Evolutionary conservation across 2,329 filamentous ascomycete species (phyloP), one percentile per base, ranked within the genome.

Genomic region (Fusarium sp.): DNA sequence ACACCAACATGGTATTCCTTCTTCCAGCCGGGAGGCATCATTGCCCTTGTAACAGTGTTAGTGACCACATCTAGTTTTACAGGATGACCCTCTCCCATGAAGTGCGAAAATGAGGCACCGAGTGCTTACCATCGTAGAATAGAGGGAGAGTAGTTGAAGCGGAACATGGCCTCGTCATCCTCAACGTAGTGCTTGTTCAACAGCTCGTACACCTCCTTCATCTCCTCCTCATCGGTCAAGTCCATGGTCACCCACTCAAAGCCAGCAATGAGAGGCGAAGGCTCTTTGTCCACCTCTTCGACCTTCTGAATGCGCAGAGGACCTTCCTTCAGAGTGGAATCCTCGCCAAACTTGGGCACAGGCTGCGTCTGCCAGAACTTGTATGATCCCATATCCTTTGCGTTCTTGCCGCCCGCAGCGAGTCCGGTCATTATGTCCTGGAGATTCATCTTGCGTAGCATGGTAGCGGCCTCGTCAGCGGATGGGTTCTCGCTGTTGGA

Each of bases 341-440:
- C 81, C 79, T 91, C 84, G 75, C 88, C 91, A 77, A 98, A 97
- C 77, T 91, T 91, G 53, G 93, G 93, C 63, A 99, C 96, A 1
- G 96, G 96, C 81, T 99, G 96, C 48, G 96, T 99, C 80, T 94
- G 91, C 96, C 96, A 99, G 84, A 99, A 99, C 82, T 97, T 98
- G 87, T 98, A 98, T 62, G 91, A 93, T 7, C 92, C 94, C 94
- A 98, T 97, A 78, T 98, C 95, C 84, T 97, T 98, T 74, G 90
- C 91, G 77, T 97, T 97, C 86, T 96, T 97, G 60, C 92, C 93
- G 66, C 89, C 90, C 8, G 93, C 86, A 15, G 94, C 92, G 75
- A 93, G 81, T 0, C 92, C 91, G 1, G 92, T 93, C 87, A 94
- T 89, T 77, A 93, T 89, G 68, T 94, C 91, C 77, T 90, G 87